Evolutionary conservation across 495 filamentous ascomycete genomes (phyloP).

Genomic region (Penicillium chermesinum): DNA sequence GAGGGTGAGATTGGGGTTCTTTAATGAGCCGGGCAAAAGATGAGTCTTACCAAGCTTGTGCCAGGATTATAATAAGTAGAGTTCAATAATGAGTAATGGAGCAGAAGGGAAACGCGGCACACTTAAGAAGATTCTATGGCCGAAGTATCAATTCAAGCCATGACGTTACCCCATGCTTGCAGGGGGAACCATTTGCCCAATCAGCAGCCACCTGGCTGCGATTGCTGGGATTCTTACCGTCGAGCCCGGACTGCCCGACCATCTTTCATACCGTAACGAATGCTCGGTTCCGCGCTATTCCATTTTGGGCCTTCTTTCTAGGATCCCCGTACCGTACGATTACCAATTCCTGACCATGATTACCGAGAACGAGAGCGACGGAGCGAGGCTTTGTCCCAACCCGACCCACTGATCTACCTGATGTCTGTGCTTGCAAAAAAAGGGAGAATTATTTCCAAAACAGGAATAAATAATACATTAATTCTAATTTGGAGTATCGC

Average conservation of each 20-base stretch:
- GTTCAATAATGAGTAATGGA: constrained; percentile 18
- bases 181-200: constrained; percentile 4
- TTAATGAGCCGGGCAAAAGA: constrained; percentile 17
- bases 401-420: constrained; percentile 4
- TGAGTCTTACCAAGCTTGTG: constrained; percentile 11
- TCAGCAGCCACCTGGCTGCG: not conserved
- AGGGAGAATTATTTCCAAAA: too few relatives aligned
- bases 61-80: not conserved
- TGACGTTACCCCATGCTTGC: constrained; percentile 8
- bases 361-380: not conserved
- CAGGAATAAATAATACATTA: too few relatives aligned
- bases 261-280: constrained; percentile 4
- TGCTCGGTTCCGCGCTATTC: not conserved
- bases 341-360: not conserved
- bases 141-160: not conserved
- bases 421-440: constrained; percentile 7
- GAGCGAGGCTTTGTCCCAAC: not conserved
- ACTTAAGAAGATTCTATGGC: constrained; percentile 12
- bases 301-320: constrained; percentile 2
- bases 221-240: not conserved
- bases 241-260: constrained; percentile 4
- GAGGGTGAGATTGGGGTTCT: constrained; percentile 18
- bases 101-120: constrained; percentile 3
- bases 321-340: constrained; percentile 1
- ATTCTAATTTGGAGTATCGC: not conserved